A percentile compares a stretch with the other conserved stretches of the same genome.
phyloP scores from a whole-genome alignment of 768 basidiomycete genomes.

The Phlebiopsis gigantea region DNA sequence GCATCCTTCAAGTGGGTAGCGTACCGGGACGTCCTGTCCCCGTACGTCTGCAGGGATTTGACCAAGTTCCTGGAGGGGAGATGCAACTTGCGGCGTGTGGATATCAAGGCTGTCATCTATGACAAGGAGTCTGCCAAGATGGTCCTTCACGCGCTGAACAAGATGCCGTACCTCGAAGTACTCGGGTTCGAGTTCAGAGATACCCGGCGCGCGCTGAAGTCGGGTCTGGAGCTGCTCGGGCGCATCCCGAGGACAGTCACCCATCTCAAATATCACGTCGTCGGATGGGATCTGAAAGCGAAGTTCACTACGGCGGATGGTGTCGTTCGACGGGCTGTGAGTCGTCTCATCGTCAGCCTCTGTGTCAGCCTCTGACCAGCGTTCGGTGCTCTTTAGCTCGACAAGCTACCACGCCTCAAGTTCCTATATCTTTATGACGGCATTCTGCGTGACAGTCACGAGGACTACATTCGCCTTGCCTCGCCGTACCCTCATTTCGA shows the following conservation, averaged over 20 bases:
- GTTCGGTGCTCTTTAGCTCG: too few relatives aligned
- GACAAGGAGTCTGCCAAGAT: not conserved
- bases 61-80: not conserved
- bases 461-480: not conserved
- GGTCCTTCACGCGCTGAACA: not conserved
- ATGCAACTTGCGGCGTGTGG: not conserved
- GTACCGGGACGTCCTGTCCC: not conserved
- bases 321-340: not conserved
- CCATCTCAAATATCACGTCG: slow-evolving; percentile 3
- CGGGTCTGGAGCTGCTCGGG: not conserved
- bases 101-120: slow-evolving; percentile 3
- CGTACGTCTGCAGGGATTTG: not conserved
- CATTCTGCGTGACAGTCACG: not conserved
- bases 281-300: slow-evolving; percentile 1
- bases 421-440: slow-evolving; percentile 6
- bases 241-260: slow-evolving; percentile 4
- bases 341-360: not conserved
- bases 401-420: not conserved
- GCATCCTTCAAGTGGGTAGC: not conserved
- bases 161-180: slow-evolving; percentile 1
- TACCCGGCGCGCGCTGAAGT: not conserved
- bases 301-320: not conserved
- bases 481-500: not conserved
- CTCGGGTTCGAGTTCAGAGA: slow-evolving; percentile 7
- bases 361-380: not conserved